Base-by-base conservation (phyloP, 2,329 filamentous ascomycete species). In the Colletotrichum navitas region DNA sequence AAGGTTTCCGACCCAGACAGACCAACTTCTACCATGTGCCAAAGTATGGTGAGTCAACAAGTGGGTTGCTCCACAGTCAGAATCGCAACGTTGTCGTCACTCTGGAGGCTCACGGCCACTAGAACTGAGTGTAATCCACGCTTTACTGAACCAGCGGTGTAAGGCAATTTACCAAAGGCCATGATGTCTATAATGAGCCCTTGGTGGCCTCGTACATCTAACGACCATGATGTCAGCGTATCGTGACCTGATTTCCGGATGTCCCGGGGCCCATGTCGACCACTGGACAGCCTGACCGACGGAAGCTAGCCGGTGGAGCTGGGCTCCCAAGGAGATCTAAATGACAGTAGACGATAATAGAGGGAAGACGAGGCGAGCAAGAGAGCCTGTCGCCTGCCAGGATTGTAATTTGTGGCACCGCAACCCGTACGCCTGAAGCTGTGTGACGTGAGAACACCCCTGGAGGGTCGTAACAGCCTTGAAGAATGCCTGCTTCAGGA, bases 141-240 rank as follows among this genome's bases (percentile, higher is more conserved):
- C 52, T 47, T 45, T 36, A n/a, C 32, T 34, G 39, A 64, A 71
- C 32, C 65, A 68, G 68, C 65, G 68, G 65, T 71, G 68, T 63
- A 71, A 68, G 64, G n/a, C 51, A 56, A 52, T 29, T 36, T 47
- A 45, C 49, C 55, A 58, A 36, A 29, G 43, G 43, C 41, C 41
- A 34, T 36, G 36, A 58, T 18, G 32, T 36, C 36, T 51, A 8
- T 14, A 29, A 43, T 36, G 43, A 58, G 26, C 41, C 58, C 34
- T 51, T 51, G 34, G 34, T 24, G 18, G 26, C 63, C 34, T 54
- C 51, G 58, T 68, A 43, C 5, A 41, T 52, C 36, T 52, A 26
- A 8, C 60, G 41, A 36, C n/a, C 36, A 24, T 29, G 24, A 62
- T 56, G 32, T 54, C 43, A 63, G 58, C 51, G 63, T 58, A 45